These are phyloP conservation scores for Sarcomyxa edulis DNA, from an alignment of 768 basidiomycete species.

Conservation along the genomic window DNA sequence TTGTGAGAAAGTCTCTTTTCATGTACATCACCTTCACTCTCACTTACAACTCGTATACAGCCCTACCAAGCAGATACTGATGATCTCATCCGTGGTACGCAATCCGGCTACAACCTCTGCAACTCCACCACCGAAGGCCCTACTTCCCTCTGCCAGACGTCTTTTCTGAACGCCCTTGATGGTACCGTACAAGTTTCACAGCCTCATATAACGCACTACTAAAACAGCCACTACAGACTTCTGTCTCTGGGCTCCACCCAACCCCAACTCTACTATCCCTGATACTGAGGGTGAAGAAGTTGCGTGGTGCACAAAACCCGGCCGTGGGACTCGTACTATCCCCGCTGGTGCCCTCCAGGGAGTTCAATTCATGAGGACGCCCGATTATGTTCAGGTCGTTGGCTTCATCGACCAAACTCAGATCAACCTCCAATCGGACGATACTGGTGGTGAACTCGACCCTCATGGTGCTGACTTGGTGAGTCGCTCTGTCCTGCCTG, in stretches of 20 bases:
- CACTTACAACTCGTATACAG: background rate
- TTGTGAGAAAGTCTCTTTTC: constrained; percentile 59
- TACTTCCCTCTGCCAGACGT: constrained; percentile 48
- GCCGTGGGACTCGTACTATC: constrained; percentile 69
- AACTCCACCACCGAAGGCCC: constrained; percentile 52
- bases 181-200: constrained; percentile 23
- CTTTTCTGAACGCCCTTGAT: constrained; percentile 43
- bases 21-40: constrained; percentile 40
- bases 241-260: constrained; percentile 58
- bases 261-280: constrained; percentile 49
- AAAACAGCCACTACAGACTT: constrained; percentile 42
- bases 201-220: background rate
- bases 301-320: constrained; percentile 72
- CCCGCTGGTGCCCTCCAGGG: constrained; percentile 60
- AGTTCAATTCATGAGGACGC: constrained; percentile 57
- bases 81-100: constrained; percentile 37
- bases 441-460: constrained; percentile 76
- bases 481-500: constrained; percentile 5
- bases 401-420: constrained; percentile 60
- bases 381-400: constrained; percentile 53
- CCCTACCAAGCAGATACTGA: constrained; percentile 11
- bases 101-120: constrained; percentile 56
- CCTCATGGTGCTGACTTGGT: constrained; percentile 65
- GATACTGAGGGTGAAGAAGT: constrained; percentile 68
- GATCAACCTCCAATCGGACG: constrained; percentile 45